phyloP scores from a whole-genome alignment of 176 grass and related monocot genomes.

The Avena insularis region DNA sequence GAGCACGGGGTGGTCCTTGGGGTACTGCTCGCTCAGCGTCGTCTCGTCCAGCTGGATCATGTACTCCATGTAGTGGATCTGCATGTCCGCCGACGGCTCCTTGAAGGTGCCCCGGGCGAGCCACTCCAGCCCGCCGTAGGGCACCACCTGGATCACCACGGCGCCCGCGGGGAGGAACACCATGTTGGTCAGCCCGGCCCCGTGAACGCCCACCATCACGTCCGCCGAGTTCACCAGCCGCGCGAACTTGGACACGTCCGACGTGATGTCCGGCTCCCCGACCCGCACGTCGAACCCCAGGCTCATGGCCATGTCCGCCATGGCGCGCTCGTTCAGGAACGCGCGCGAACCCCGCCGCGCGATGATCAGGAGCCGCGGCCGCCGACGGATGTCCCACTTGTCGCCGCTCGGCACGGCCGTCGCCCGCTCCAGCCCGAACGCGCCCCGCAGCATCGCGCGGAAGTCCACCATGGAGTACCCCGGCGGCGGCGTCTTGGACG shows the following conservation, averaged over 20 bases:
- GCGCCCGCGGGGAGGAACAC: slow-evolving; percentile 83
- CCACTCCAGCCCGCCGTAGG: slow-evolving; percentile 84
- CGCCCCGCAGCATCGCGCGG: slow-evolving; percentile 57
- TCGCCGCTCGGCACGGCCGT: slow-evolving; percentile 51
- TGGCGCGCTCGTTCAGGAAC: slow-evolving; percentile 71
- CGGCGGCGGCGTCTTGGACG: slow-evolving; percentile 19
- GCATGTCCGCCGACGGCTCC: slow-evolving; percentile 71
- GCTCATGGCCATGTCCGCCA: slow-evolving; percentile 74
- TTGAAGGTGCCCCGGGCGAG: slow-evolving; percentile 76
- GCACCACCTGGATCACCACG: slow-evolving; percentile 89
- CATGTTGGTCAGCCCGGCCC: slow-evolving; percentile 91
- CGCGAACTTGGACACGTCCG: slow-evolving; percentile 77
- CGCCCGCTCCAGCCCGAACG: slow-evolving; percentile 65
- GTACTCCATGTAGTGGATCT: slow-evolving; percentile 86
- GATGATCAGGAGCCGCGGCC: slow-evolving; percentile 66
- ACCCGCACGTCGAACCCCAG: slow-evolving; percentile 75
- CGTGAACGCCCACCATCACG: slow-evolving; percentile 97
- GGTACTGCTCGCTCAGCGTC: slow-evolving; percentile 75
- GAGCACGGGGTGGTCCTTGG: slow-evolving; percentile 70
- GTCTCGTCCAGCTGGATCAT: slow-evolving; percentile 74
- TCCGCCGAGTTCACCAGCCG: slow-evolving; percentile 93
- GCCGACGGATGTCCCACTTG: slow-evolving; percentile 62
- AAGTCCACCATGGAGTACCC: slow-evolving; percentile 62
- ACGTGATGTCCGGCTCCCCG: slow-evolving; percentile 67
- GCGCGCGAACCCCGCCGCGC: slow-evolving; percentile 46